Evolutionary conservation across 2,329 filamentous ascomycete genomes (phyloP), one percentile per base, ranked within the genome.

Genomic region (Byssoonygena ceratinophila): DNA sequence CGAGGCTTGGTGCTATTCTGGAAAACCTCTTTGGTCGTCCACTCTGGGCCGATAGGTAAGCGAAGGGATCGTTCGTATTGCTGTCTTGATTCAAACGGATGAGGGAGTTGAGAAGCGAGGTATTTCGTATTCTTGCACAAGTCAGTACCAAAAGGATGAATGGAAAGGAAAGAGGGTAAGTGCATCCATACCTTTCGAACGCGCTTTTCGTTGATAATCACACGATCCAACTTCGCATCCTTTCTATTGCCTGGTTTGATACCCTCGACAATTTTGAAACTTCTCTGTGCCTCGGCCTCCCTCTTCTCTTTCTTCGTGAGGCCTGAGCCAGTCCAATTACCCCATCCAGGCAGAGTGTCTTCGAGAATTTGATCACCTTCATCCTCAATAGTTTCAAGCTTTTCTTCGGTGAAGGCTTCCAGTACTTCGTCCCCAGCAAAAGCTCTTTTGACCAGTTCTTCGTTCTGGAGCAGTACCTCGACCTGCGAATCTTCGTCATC

Each of bases 1-100:
- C 88, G 81, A 54, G 92, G 92, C 78, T 91, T 94, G 55, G 86
- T 94, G 56, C 80, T 80, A 61, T 85, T 81, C 74, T 97, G 90
- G 77, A 92, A 92, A 12, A 85, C 88, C 73, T 88, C 82, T 78
- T 95, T 96, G n/a, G 91, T 97, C 60, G 83, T 82, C 90, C 91
- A 98, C 70, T 98, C 91, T 14, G 85, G 87, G 1, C 92, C 92
- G 55, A 97, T 81, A 1, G 92, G 92, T 59, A 96, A 71, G 40
- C 91, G 78, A 54, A 97, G 74, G 58, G 85, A 86, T 47, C 91
- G 76, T 75, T 98, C 92, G 71, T 97, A 97, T 74, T 96, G 89
- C 64, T 85, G 79, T 60, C 78, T 79, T 25, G 79, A 87, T 75
- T 96, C 91, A 68, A 89, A 97, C n/a, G 83, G 83, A 70, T 94